Evolutionary conservation across 31 red algal genomes (phyloP), one percentile per base, ranked within the genome.

Genomic region (Asparagopsis taxiformis): DNA sequence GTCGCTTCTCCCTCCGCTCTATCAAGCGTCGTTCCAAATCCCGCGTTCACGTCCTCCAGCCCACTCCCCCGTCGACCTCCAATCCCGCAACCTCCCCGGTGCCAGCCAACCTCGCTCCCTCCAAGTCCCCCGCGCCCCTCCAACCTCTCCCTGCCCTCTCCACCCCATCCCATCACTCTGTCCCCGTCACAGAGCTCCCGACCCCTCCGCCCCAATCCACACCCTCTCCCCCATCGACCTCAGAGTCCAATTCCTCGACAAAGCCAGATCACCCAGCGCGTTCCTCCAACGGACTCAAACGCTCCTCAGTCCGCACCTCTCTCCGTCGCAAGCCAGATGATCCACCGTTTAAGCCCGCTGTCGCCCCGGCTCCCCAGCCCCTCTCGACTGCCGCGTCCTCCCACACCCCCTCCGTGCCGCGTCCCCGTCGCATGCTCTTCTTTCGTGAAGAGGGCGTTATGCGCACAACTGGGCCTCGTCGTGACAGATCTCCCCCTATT

Each of bases 371-470:
- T 31, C 50, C 34, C 54, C 6, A 34, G 38, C 43, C 43, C 35
- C 20, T 39, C 31, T 31, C 69, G 37, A 31, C 69, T 11, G 43
- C 69, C 0, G 13, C 55, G 13, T 20, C 58, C 30, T 53, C 46
- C 15, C 51, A 50, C 32, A 55, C 54, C 15, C 77, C 77, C 5
- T 52, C 77, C 35, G 52, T 37, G 5, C 77, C 77, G n/a, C 62
- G 64, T 51, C 77, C 77, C 26, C 3, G 53, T 2, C 62, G 63
- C 51, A 68, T 81, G 64, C 30, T 52, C 36, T 70, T 81, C 62
- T 81, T 81, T 52, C 62, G 77, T 33, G 77, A 81, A 35, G 60
- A 81, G 54, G 77, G 77, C 55, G 77, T 81, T 54, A 81, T 81
- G 77, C 50, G 69, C 3, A 53, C 41, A 38, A 35, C 43, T 23